Evolutionary conservation across 257 asterid genomes (phyloP), one percentile per base, ranked within the genome.

Genomic region (Nicotiana tabacum): DNA sequence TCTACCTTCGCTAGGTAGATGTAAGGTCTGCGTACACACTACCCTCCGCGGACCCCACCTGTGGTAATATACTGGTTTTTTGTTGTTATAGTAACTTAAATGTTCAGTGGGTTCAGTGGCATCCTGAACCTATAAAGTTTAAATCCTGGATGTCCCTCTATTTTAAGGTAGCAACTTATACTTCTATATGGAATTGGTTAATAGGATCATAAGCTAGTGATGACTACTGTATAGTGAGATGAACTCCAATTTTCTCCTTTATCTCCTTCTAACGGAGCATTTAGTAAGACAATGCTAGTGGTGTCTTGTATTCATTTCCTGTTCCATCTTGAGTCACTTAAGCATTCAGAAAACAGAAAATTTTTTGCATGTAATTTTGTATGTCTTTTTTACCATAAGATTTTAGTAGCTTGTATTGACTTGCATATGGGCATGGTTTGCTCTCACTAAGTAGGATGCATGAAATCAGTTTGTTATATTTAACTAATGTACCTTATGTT

Each of bases 271-370:
- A 24, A 5, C 13, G 21, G 61, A 21, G 74, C 37, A 24, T 13
- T 1, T 72, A 51, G 0, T 74, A 27, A 7, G 27, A 6, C 37
- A 56, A 48, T 13, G 10, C 6, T 74, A 27, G 51, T 74, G 27
- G 80, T 27, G 80, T 74, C 61, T 48, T 51, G 43, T 74, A 27
- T 74, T 74, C 21, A 74, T 74, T 46, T 48, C 62, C 80, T 48
- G 32, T 53, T 53, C 6, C 58, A 53, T 53, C 21, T 21, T 4
- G 58, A 53, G 58, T 53, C 18, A 12, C 6, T 53, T 74, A 51
- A 48, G 64, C 64, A 48, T 51, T 72, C 43, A 48, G 43, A 74
- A 48, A 74, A 11, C 24, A 48, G 80, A 74, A 13, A 48, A 27
- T 13, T 48, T 11, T 5, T 13, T 48, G 62, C 80, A 13, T 74